These are phyloP conservation scores for Zygoascus flipseniorum DNA, from an alignment of 805 yeast species.

Conservation along the genomic window DNA sequence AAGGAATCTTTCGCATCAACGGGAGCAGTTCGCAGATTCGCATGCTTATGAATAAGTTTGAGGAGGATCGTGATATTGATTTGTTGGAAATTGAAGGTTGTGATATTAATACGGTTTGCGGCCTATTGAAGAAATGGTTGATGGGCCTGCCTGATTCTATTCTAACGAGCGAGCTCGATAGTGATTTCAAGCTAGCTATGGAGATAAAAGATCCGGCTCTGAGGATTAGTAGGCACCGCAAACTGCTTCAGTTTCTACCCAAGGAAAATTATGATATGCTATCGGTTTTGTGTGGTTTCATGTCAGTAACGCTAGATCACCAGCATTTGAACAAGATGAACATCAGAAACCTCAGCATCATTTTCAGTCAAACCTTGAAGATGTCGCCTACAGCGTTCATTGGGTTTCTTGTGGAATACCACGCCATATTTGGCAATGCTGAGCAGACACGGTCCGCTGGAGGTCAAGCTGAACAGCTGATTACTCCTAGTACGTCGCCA, in stretches of 20 bases:
- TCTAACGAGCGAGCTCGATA: conserved; percentile 45
- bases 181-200: conserved; percentile 32
- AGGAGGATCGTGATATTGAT: conserved; percentile 60
- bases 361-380: conserved; percentile 72
- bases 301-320: conserved; percentile 55
- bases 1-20: conserved; percentile 84
- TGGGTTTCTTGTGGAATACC: conserved; percentile 53
- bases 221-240: conserved; percentile 23
- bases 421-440: conserved; percentile 39
- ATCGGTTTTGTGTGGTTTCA: conserved; percentile 55
- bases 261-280: conserved; percentile 50
- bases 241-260: conserved; percentile 37
- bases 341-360: conserved; percentile 66
- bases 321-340: conserved; percentile 73
- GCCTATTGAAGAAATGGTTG: conserved; percentile 71
- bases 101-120: conserved; percentile 83
- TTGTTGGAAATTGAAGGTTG: conserved; percentile 32
- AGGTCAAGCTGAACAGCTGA: not conserved
- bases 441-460: not conserved
- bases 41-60: conserved; percentile 59
- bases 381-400: conserved; percentile 54
- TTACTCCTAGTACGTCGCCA: not conserved
- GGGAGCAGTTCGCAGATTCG: conserved; percentile 78
- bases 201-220: conserved; percentile 22
- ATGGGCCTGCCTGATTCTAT: conserved; percentile 66